These are phyloP conservation scores for Mortierella sp. DNA, from an alignment of 371 early-diverging fungal species.

Conservation along the genomic window DNA sequence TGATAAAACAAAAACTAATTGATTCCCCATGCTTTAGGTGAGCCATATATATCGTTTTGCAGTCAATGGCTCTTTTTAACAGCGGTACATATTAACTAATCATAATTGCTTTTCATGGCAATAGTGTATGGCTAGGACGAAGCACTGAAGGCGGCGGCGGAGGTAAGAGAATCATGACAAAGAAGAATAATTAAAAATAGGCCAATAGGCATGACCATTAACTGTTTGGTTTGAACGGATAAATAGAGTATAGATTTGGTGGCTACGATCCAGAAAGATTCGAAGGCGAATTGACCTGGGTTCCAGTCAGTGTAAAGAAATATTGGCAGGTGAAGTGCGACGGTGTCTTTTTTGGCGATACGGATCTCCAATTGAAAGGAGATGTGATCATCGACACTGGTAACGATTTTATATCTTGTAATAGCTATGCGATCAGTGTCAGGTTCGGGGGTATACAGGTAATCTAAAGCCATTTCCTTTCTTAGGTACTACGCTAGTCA, in stretches of 20 bases:
- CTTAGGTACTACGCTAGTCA: conserved; percentile 47
- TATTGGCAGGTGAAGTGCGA: conserved; percentile 68
- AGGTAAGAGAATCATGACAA: conserved; percentile 35
- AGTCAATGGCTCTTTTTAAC: background rate
- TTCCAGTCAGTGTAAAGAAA: conserved; percentile 58
- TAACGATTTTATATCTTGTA: too few relatives aligned
- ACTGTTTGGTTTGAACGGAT: background rate
- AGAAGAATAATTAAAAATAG: background rate
- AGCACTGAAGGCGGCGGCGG: conserved; percentile 62
- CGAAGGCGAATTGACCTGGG: conserved; percentile 58
- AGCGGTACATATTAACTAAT: too few relatives aligned
- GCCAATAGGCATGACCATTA: background rate
- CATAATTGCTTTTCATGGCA: background rate
- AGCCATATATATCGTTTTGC: background rate
- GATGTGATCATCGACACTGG: conserved; percentile 67
- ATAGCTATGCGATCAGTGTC: too few relatives aligned
- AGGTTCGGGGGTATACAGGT: background rate
- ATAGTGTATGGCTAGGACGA: conserved; percentile 60
- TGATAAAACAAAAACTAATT: conserved; percentile 61
- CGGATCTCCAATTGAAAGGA: conserved; percentile 35
- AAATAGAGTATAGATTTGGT: conserved; percentile 60
- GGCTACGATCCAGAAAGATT: conserved; percentile 57
- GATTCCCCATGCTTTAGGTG: conserved; percentile 57
- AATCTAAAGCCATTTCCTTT: background rate
- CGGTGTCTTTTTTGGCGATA: conserved; percentile 53